A percentile compares a stretch with the other conserved stretches of the same genome.
These are phyloP conservation scores for Xylaria hypoxylon DNA, from an alignment of 2,329 filamentous ascomycete species.

Conservation along the genomic window DNA sequence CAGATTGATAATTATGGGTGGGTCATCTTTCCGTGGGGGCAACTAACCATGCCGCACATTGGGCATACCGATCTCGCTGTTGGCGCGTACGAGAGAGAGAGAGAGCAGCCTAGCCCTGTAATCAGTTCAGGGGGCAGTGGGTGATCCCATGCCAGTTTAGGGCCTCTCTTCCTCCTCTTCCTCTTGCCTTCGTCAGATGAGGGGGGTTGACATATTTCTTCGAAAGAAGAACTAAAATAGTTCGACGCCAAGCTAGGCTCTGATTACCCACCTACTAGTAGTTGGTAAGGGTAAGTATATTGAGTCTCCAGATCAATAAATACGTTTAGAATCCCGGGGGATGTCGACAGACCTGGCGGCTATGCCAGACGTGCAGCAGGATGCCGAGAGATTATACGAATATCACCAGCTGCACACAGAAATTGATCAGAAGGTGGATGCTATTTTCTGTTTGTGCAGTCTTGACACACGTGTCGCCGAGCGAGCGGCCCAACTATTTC, in stretches of 20 bases:
- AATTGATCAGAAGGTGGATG: constrained; percentile 52
- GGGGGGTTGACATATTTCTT: background rate
- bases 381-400: constrained; percentile 57
- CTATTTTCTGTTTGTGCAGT: constrained; percentile 61
- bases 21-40: constrained; percentile 23
- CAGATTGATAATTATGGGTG: constrained; percentile 45
- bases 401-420: constrained; percentile 58
- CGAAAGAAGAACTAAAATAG: background rate
- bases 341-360: constrained; percentile 18
- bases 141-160: background rate
- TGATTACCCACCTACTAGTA: background rate
- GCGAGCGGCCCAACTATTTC: constrained; percentile 57
- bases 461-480: constrained; percentile 59
- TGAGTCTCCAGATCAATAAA: background rate
- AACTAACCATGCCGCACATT: background rate
- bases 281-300: background rate
- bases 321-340: background rate
- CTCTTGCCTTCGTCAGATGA: background rate
- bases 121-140: background rate
- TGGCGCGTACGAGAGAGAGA: background rate
- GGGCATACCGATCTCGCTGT: constrained; percentile 20
- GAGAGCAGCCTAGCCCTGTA: background rate
- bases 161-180: background rate
- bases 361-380: constrained; percentile 42
- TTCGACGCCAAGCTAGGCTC: background rate